Percentiles rank a stretch among this genome's conserved stretches.
These are phyloP conservation scores for Podospora didyma DNA, from an alignment of 495 filamentous ascomycete genomes.

Conservation along the genomic window DNA sequence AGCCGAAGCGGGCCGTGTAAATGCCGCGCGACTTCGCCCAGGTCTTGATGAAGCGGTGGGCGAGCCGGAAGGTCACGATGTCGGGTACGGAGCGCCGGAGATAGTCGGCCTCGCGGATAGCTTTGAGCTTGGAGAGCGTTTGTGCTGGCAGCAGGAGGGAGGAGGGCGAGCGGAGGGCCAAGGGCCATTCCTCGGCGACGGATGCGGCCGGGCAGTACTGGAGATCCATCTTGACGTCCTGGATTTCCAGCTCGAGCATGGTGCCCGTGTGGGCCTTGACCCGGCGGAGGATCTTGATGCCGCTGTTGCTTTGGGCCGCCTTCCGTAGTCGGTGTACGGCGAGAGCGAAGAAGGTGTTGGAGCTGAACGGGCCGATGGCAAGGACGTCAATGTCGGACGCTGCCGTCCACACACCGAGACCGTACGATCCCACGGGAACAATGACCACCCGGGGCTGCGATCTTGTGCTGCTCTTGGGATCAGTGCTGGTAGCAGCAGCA, in stretches of 20 bases:
- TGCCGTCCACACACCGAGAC: conserved; percentile 51
- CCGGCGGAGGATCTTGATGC: conserved; percentile 46
- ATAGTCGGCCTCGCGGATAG: conserved; percentile 51
- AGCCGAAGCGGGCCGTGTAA: conserved; percentile 55
- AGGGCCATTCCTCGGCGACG: conserved; percentile 41
- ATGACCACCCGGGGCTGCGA: conserved; percentile 34
- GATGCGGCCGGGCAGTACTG: conserved; percentile 55
- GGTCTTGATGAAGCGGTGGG: conserved; percentile 47
- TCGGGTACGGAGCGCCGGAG: conserved; percentile 51
- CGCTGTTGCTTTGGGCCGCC: conserved; percentile 24
- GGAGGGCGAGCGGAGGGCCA: conserved; percentile 26
- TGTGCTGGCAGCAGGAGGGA: conserved; percentile 42
- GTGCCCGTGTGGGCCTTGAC: conserved; percentile 49
- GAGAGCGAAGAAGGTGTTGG: conserved; percentile 52
- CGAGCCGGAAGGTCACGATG: conserved; percentile 44
- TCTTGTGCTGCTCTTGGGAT: conserved; percentile 7
- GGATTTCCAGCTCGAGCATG: conserved; percentile 52
- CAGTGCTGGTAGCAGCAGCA: too few species aligned
- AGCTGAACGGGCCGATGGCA: conserved; percentile 52
- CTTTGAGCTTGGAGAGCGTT: conserved; percentile 51
- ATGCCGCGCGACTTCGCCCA: conserved; percentile 55
- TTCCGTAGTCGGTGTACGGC: conserved; percentile 47
- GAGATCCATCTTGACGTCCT: conserved; percentile 49
- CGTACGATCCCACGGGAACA: conserved; percentile 57
- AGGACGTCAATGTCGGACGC: conserved; percentile 57